phyloP scores from a whole-genome alignment of 2,329 filamentous ascomycete genomes.

The Colletotrichum graminicola region DNA sequence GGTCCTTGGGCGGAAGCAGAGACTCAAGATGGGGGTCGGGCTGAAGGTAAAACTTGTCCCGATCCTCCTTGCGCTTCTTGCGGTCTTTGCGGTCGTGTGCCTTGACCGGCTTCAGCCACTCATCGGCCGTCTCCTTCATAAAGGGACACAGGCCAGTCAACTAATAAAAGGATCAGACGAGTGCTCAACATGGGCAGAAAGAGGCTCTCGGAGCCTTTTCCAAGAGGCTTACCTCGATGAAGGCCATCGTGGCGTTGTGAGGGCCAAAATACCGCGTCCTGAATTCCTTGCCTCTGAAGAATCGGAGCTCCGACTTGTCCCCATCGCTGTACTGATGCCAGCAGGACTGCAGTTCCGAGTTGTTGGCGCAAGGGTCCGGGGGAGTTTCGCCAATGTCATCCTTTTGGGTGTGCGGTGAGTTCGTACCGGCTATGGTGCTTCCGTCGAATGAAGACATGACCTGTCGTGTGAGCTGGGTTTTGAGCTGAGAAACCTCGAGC shows the following conservation, averaged over 20 bases:
- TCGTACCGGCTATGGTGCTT: conserved; percentile 61
- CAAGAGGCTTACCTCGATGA: conserved; percentile 60
- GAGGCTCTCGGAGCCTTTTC: neutral
- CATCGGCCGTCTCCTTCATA: conserved; percentile 72
- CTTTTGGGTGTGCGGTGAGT: conserved; percentile 60
- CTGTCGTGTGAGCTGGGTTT: conserved; percentile 62
- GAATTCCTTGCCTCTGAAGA: conserved; percentile 70
- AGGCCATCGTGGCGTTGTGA: conserved; percentile 71
- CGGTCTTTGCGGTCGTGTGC: conserved; percentile 69
- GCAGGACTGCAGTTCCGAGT: conserved; percentile 35
- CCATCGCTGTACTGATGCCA: conserved; percentile 53
- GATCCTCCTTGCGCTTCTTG: conserved; percentile 64
- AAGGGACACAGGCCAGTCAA: conserved; percentile 69
- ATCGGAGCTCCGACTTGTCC: conserved; percentile 67
- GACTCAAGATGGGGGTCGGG: conserved; percentile 64
- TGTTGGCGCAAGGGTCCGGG: conserved; percentile 48
- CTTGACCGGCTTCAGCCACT: conserved; percentile 71
- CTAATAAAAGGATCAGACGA: conserved; percentile 43
- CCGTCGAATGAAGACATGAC: conserved; percentile 60
- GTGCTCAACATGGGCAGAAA: neutral
- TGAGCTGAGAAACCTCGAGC: conserved; percentile 69
- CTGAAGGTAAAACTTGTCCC: conserved; percentile 62
- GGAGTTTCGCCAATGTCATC: conserved; percentile 55
- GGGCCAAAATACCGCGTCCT: conserved; percentile 71
- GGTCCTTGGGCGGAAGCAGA: conserved; percentile 61